Percentiles rank a stretch among this genome's conserved stretches.
Evolutionary conservation across 1,139 yeast species (phyloP).

Genomic region (Eremothecium coryli): DNA sequence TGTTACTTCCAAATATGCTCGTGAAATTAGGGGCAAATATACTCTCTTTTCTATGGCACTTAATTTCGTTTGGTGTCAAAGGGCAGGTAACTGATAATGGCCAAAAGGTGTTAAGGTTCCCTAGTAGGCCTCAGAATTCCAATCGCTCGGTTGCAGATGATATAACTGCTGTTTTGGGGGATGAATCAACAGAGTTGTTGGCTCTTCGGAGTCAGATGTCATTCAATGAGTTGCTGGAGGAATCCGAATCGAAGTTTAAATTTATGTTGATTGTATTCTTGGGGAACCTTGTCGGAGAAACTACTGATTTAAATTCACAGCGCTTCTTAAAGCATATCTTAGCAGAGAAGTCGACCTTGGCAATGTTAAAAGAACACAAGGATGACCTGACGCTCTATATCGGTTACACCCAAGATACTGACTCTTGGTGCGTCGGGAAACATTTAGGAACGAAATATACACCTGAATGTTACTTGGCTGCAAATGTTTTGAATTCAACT

Average conservation of each 20-base stretch:
- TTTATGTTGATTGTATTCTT: constrained; percentile 28
- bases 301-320: constrained; percentile 21
- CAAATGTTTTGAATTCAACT: constrained; percentile 28
- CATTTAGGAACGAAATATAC: constrained; percentile 24
- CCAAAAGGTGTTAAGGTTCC: constrained; percentile 13
- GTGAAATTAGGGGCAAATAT: constrained; percentile 18
- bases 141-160: constrained; percentile 2
- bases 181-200: constrained; percentile 6
- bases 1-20: constrained; percentile 23
- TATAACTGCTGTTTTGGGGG: constrained; percentile 7
- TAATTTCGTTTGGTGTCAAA: constrained; percentile 20
- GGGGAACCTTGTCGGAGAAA: constrained; percentile 18
- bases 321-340: constrained; percentile 26
- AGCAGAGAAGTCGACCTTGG: constrained; percentile 21
- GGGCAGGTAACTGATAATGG: constrained; percentile 8
- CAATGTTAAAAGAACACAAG: constrained; percentile 18
- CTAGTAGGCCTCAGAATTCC: constrained; percentile 13
- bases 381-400: constrained; percentile 28
- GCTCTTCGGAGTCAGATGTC: constrained; percentile 7
- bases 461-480: constrained; percentile 32
- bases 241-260: constrained; percentile 28
- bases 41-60: constrained; percentile 17
- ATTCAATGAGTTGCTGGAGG: constrained; percentile 29
- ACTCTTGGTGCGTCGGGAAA: constrained; percentile 30
- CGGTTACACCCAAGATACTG: constrained; percentile 29